Evolutionary conservation across 345 rosid species (phyloP), one percentile per base, ranked within the genome.

Genomic region (Corchorus capsularis): DNA sequence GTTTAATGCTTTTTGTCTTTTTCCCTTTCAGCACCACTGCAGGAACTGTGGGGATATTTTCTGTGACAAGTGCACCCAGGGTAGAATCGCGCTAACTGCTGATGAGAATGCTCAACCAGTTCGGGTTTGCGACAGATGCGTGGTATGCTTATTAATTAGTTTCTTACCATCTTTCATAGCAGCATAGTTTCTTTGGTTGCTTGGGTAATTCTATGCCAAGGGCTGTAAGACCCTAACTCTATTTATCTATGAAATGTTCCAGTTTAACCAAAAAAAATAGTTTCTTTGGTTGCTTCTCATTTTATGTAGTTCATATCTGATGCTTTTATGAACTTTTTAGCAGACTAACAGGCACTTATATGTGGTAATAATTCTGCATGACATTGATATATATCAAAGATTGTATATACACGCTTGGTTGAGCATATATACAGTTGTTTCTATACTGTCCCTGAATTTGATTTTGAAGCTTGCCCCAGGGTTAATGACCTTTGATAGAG

Each of bases 1-100:
- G 34, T 63, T 67, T 66, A 65, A 45, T 71, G 75, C 57, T 37
- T 19, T 72, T 4, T 69, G 50, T 54, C 79, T 41, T 57, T 75
- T 11, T 69, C 15, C 57, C 11, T 79, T 75, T 37, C 96, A 96
- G 99, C 99, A 96, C 85, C 99, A 96, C 79, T 96, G 99, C 85
- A 86, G 98, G 85, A 96, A 96, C 77, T 96, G 98, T 78, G 98
- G 99, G 67, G 99, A 96, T 82, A 91, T 96, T 76, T 96, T 91
- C 85, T 96, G 99, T 75, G 99, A 96, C 91, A 94, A 94, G 83
- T 96, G 99, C 70, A 96, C 96, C 35, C 92, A 90, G 62, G 97
- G 97, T 71, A 90, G 98, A 85, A 91, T 85, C 82, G 95, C 97
- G 79, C 97, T 96, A 66, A 96, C 95, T 75, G 94, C 97, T 32